Evolutionary conservation across 257 asterid genomes (phyloP).

Genomic region (Jacaranda copaia): DNA sequence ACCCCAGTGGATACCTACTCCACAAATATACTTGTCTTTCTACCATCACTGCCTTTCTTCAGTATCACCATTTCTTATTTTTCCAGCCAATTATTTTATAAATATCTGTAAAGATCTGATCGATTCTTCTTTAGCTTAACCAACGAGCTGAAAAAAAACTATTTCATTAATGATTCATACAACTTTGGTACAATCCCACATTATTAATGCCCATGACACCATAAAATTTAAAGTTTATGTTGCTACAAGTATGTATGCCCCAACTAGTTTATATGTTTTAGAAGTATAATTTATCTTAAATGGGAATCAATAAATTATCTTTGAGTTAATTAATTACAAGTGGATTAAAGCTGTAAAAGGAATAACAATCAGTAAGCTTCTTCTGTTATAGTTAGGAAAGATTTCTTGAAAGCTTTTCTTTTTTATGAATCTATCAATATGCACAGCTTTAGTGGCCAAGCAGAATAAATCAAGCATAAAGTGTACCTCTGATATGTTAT

Average conservation of each 20-base stretch:
- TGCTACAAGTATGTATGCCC: not conserved
- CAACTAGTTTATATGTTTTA: not conserved
- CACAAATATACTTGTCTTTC: too few relatives aligned
- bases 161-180: not conserved
- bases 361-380: slow-evolving; percentile 24
- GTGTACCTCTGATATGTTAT: not conserved
- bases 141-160: not conserved
- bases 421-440: not conserved
- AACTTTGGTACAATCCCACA: slow-evolving; percentile 6
- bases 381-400: not conserved
- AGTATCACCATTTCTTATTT: slow-evolving; percentile 30
- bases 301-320: slow-evolving; percentile 23
- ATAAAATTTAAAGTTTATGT: slow-evolving; percentile 12
- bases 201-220: slow-evolving; percentile 8
- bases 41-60: not conserved
- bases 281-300: not conserved
- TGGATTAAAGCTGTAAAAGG: slow-evolving; percentile 22
- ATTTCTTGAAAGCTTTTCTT: not conserved
- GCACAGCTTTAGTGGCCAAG: not conserved
- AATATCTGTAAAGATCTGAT: slow-evolving; percentile 26
- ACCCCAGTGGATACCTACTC: too few relatives aligned
- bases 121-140: slow-evolving; percentile 29
- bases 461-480: not conserved
- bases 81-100: slow-evolving; percentile 29
- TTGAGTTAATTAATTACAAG: slow-evolving; percentile 8